Base-by-base conservation (phyloP, 148 eudicot genomes). In the Persicaria tinctoria region DNA sequence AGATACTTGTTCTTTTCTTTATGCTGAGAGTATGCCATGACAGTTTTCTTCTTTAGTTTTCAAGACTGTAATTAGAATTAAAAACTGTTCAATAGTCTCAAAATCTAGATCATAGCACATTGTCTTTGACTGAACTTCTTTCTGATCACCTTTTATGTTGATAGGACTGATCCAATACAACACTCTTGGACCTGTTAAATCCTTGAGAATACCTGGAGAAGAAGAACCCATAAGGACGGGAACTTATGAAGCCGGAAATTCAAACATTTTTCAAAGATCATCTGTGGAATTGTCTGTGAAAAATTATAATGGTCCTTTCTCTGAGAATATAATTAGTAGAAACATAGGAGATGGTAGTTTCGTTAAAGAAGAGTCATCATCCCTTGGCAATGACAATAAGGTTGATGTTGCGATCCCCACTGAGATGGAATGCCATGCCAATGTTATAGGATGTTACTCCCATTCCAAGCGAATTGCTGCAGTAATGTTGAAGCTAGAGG, bases 381-480 rank as follows among this genome's bases (percentile, higher is more conserved):
- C 68, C 0, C 3, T 63, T 63, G 3, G 46, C 68, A 63, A 63
- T 63, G 68, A 23, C 10, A 63, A 32, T 44, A 48, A 70, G 32
- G 73, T 46, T 70, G 53, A 12, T 46, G 11, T 46, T 81, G 49
- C 77, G 75, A 73, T 56, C 73, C 66, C 74, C 54, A 72, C 76
- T 77, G 76, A 78, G 73, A 8, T 73, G 46, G 79, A 73, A 77
- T 78, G 77, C 46, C 16, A 46, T 62, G 77, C 81, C 79, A 76
- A 82, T 78, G 84, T 81, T 79, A 54, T 87, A 70, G 96, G 96
- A 74, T 76, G 91, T 81, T 92, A 90, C 76, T 76, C 79, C 74
- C 93, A 85, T 72, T 90, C 93, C 68, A 81, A 60, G 76, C 87
- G 84, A 73, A 78, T 95, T 80, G 89, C 90, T 72, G 79, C 84